These are phyloP conservation scores for Myriangium duriaei DNA, from an alignment of 2,329 filamentous ascomycete species.

Conservation along the genomic window DNA sequence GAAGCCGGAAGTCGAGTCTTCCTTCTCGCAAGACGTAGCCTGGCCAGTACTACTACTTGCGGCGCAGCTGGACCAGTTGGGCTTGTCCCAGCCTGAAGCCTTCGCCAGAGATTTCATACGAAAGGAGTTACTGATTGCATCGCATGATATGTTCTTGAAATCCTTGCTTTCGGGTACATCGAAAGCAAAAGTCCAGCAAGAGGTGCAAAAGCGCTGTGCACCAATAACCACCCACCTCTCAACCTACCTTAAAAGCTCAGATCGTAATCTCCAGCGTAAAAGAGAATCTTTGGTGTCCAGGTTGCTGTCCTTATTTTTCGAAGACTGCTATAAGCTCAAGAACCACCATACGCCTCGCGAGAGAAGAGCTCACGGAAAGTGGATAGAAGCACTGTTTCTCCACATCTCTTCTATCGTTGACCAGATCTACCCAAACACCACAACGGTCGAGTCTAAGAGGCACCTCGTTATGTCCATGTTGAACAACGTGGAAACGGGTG, in stretches of 20 bases:
- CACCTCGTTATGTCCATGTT: slow-evolving; percentile 1
- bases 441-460: no score
- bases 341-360: not conserved
- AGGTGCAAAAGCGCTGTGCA: not conserved
- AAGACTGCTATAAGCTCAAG: not conserved
- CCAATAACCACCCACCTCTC: not conserved
- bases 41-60: not conserved
- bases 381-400: not conserved
- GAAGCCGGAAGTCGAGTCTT: not conserved
- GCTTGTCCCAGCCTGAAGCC: not conserved
- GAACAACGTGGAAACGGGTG: not conserved
- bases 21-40: not conserved
- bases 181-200: not conserved
- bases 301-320: not conserved
- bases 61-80: not conserved
- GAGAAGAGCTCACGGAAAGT: not conserved
- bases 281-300: not conserved
- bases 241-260: not conserved
- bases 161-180: not conserved
- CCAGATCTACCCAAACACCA: not conserved
- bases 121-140: not conserved
- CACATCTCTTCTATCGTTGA: no score
- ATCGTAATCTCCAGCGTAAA: not conserved
- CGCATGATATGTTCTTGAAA: not conserved
- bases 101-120: not conserved